Evolutionary conservation across 768 basidiomycete species (phyloP).

Genomic region (Lactifluus echinatus): DNA sequence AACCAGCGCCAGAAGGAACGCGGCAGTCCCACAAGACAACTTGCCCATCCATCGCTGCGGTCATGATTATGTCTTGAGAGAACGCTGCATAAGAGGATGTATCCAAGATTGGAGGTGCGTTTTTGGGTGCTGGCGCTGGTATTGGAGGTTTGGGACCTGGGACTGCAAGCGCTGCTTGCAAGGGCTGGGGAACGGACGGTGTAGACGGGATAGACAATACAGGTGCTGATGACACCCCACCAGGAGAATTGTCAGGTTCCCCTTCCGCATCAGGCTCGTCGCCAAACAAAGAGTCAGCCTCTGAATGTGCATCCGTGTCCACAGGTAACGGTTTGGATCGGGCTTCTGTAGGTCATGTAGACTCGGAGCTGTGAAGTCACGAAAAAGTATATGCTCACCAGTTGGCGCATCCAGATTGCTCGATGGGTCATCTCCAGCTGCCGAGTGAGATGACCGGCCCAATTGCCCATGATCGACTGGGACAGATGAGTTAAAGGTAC

Average conservation of each 20-base stretch:
- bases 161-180: conserved; percentile 17
- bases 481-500: neutral
- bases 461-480: conserved; percentile 1
- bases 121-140: conserved; percentile 41
- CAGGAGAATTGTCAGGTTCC: conserved; percentile 27
- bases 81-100: conserved; percentile 48
- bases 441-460: neutral
- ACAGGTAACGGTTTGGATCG: conserved; percentile 10
- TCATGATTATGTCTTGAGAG: conserved; percentile 81
- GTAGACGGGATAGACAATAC: conserved; percentile 14
- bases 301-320: conserved; percentile 59
- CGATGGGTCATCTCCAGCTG: neutral
- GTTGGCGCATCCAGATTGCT: neutral
- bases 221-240: neutral
- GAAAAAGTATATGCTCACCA: neutral
- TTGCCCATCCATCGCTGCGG: conserved; percentile 86
- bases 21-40: conserved; percentile 88
- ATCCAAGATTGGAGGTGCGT: conserved; percentile 68
- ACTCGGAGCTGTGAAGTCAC: neutral
- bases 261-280: conserved; percentile 64
- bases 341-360: conserved; percentile 6
- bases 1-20: conserved; percentile 44
- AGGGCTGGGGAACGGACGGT: conserved; percentile 10
- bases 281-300: conserved; percentile 84
- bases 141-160: conserved; percentile 56